phyloP scores from a whole-genome alignment of 257 asterid genomes.

The Fraxinus cuspidata region DNA sequence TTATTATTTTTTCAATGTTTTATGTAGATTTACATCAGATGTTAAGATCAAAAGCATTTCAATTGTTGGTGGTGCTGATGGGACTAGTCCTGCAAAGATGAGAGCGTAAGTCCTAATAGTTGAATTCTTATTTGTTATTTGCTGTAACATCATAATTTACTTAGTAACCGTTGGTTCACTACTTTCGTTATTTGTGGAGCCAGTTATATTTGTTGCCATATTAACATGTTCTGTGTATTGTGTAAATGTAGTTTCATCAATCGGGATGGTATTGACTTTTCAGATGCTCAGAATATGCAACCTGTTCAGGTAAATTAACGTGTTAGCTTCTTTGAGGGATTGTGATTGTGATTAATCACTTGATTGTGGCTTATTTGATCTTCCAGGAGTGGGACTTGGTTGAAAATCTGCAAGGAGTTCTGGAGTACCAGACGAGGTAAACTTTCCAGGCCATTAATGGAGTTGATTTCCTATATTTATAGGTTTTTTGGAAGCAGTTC shows the following conservation, averaged over 20 bases:
- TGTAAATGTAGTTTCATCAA: constrained; percentile 71
- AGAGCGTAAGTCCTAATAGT: constrained; percentile 72
- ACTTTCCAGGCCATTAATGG: constrained; percentile 16
- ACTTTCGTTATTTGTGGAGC: not conserved
- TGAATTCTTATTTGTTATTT: constrained; percentile 22
- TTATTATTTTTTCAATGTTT: constrained; percentile 13
- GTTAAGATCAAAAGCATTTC: constrained; percentile 95
- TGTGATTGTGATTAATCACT: constrained; percentile 2
- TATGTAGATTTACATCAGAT: constrained; percentile 84
- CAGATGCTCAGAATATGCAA: constrained; percentile 92
- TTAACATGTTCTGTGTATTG: constrained; percentile 21
- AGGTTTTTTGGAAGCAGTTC: constrained; percentile 16
- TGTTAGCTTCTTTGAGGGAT: constrained; percentile 16
- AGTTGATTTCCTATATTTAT: constrained; percentile 12
- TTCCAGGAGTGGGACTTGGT: constrained; percentile 94
- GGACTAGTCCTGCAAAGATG: constrained; percentile 93
- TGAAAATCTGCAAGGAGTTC: constrained; percentile 82
- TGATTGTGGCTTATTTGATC: constrained; percentile 27
- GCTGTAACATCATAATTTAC: not conserved
- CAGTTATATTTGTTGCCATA: constrained; percentile 5
- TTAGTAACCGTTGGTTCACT: not conserved
- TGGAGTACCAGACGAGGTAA: constrained; percentile 96
- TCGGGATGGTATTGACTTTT: constrained; percentile 91
- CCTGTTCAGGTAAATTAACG: constrained; percentile 71
- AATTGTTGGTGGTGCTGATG: constrained; percentile 89